Conservation (phyloP, 768 basidiomycete genomes). For the Boletus reticulatus region DNA sequence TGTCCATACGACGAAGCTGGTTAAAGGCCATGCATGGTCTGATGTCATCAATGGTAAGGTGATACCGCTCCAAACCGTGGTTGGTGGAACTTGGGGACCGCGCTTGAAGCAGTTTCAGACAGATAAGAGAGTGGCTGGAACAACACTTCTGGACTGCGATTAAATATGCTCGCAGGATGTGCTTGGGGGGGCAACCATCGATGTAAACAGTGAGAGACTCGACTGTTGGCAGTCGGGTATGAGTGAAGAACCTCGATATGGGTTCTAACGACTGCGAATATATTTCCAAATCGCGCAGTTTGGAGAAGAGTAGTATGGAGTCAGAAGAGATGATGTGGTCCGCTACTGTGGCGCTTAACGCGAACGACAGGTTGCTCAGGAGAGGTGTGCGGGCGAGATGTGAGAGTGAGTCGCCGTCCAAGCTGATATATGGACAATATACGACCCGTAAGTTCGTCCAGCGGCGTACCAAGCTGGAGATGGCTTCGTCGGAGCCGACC, state of each 20-base stretch:
- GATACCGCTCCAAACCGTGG: neutral
- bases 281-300: neutral
- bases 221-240: neutral
- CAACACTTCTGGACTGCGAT: neutral
- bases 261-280: conserved; percentile 1
- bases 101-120: neutral
- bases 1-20: conserved; percentile 2
- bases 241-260: neutral
- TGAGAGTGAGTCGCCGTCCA: neutral
- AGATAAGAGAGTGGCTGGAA: neutral
- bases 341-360: neutral
- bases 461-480: neutral
- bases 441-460: neutral
- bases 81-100: neutral
- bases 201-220: neutral
- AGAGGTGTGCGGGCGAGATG: neutral
- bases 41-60: neutral
- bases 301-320: neutral
- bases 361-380: neutral
- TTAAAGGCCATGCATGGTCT: neutral
- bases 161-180: neutral
- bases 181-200: neutral
- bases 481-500: neutral
- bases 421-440: neutral
- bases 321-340: neutral